Conservation (phyloP, 768 basidiomycete genomes). For the Phaffia tasmanica region DNA sequence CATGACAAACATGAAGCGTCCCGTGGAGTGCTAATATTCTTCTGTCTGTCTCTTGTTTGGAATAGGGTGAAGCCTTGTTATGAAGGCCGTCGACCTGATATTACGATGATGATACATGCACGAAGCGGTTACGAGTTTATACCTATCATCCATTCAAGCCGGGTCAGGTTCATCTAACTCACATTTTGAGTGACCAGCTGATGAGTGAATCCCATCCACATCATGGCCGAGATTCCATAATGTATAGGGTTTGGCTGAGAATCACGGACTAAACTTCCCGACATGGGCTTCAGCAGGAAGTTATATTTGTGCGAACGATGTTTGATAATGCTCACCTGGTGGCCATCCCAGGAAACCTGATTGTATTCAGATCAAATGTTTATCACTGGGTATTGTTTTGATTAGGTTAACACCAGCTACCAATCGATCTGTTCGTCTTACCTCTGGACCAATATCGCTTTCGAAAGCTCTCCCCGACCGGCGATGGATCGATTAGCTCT, state of each 20-base stretch:
- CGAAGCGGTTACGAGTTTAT: constrained; percentile 36
- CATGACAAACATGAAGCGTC: constrained; percentile 58
- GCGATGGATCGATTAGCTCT: constrained; percentile 1
- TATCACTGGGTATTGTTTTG: too few species aligned
- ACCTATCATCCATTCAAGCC: background rate
- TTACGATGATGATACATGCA: background rate
- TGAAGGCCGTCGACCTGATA: constrained; percentile 81
- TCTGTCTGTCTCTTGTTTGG: constrained; percentile 31
- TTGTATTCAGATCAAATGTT: background rate
- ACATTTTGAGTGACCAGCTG: constrained; percentile 54
- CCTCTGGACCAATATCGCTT: constrained; percentile 22
- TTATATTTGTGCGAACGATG: constrained; percentile 49
- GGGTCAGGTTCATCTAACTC: constrained; percentile 3
- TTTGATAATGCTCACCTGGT: background rate
- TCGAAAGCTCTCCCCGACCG: constrained; percentile 10
- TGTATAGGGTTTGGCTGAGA: constrained; percentile 81
- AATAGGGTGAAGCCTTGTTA: constrained; percentile 49
- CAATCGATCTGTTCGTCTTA: too few species aligned
- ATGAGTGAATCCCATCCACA: constrained; percentile 52
- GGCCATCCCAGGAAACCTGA: background rate
- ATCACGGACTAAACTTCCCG: constrained; percentile 57
- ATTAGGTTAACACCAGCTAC: too few species aligned
- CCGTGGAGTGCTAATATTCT: constrained; percentile 77
- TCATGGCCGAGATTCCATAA: constrained; percentile 70
- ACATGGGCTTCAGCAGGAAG: constrained; percentile 44